A percentile compares a stretch with the other conserved stretches of the same genome.
Evolutionary conservation across 257 asterid species (phyloP).

Genomic region (Gentiana dahurica): DNA sequence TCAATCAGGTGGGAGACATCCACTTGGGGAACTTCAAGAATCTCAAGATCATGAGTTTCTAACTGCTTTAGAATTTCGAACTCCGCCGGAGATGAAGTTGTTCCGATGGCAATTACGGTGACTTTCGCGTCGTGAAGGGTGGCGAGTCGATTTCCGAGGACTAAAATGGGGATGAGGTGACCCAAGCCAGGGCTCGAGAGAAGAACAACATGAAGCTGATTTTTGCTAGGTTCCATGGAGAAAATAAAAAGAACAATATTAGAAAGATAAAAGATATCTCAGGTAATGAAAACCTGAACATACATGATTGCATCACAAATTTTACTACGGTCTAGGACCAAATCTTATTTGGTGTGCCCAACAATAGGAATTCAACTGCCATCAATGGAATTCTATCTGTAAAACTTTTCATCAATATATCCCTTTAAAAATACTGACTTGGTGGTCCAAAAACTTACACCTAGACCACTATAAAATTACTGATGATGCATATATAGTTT

Average conservation of each 20-base stretch:
- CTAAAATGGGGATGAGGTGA: slow-evolving; percentile 14
- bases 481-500: no score
- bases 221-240: slow-evolving; percentile 6
- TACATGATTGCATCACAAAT: no score
- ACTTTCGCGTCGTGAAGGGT: slow-evolving; percentile 6
- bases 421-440: no score
- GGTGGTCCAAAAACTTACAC: no score
- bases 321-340: no score
- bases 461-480: no score
- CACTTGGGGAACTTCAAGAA: slow-evolving; percentile 5
- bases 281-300: not conserved
- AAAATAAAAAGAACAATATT: not conserved
- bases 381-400: no score
- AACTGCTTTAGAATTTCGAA: not conserved
- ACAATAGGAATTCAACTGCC: no score
- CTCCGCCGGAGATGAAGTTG: slow-evolving; percentile 1
- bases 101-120: slow-evolving; percentile 14
- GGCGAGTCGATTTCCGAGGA: slow-evolving; percentile 13
- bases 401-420: no score
- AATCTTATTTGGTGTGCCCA: no score
- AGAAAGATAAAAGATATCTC: not conserved
- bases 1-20: slow-evolving; percentile 3
- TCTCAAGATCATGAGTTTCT: not conserved
- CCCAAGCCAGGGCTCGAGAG: slow-evolving; percentile 21
- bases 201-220: slow-evolving; percentile 15